Conservation (phyloP, 2,329 filamentous ascomycete species). For the Celoporthe dispersa region DNA sequence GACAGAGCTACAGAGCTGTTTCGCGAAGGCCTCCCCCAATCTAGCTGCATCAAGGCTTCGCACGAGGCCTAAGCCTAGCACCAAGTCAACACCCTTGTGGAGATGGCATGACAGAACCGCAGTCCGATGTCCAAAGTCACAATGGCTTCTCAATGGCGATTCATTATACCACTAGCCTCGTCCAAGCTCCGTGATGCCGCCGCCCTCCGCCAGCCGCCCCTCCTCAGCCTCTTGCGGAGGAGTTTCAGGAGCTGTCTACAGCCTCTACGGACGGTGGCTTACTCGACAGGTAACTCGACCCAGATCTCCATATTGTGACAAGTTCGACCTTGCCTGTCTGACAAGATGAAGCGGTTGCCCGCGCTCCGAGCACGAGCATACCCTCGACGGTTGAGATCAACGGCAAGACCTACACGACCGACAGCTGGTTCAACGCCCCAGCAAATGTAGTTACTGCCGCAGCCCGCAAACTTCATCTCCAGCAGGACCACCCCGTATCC, state of each 20-base stretch:
- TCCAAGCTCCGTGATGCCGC: slow-evolving; percentile 13
- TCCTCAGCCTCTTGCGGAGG: slow-evolving; percentile 15
- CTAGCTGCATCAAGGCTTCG: background rate
- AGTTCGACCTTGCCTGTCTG: slow-evolving; percentile 19
- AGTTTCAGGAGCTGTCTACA: background rate
- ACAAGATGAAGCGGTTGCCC: slow-evolving; percentile 32
- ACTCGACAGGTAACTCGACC: slow-evolving; percentile 30
- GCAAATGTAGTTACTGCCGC: slow-evolving; percentile 75
- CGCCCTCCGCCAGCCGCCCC: slow-evolving; percentile 1
- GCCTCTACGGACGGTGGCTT: slow-evolving; percentile 16
- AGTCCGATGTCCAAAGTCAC: background rate
- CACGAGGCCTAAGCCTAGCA: background rate
- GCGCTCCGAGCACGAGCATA: slow-evolving; percentile 10
- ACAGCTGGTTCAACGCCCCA: slow-evolving; percentile 86
- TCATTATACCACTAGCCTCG: slow-evolving; percentile 14
- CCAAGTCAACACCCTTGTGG: background rate
- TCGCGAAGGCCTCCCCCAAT: background rate
- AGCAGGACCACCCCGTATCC: slow-evolving; percentile 84
- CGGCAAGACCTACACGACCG: slow-evolving; percentile 66
- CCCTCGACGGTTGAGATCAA: slow-evolving; percentile 59
- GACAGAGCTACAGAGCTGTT: background rate
- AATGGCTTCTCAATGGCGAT: slow-evolving; percentile 28
- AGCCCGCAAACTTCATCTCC: slow-evolving; percentile 82
- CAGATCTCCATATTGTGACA: slow-evolving; percentile 7
- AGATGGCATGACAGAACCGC: slow-evolving; percentile 22